Evolutionary conservation across 768 basidiomycete species (phyloP), one percentile per base, ranked within the genome.

Genomic region (Termitomyces sp.): DNA sequence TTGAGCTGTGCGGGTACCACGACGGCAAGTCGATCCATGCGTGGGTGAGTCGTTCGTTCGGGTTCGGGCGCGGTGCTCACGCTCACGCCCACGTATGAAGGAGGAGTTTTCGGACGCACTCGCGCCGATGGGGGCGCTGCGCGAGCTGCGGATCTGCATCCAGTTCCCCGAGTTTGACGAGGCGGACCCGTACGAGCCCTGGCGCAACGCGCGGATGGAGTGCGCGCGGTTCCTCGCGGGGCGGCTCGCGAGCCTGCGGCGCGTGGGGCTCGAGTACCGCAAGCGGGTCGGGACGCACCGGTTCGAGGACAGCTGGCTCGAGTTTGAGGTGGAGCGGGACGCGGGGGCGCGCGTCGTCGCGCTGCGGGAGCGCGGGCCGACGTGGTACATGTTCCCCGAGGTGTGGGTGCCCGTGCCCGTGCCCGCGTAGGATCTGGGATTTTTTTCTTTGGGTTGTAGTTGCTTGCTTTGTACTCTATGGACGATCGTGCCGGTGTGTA

Each of bases 331-430:
- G 22, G 66, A 68, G 29, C 65, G 74, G 31, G 58, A 57, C 16
- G 54, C 57, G 1, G 57, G 56, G n/a, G 55, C 41, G 36, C 42
- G 55, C 3, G 60, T 54, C 31, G 55, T 72, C 29, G 57, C 48
- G 47, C 53, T 78, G n/a, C 49, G 55, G 18, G 72, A 77, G 60
- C 52, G 72, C 24, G 63, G 59, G 2, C 63, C 68, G 48, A 69
- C 68, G 28, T 78, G 76, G 76, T 77, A 77, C 47, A 72, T 69
- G 6, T 76, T 76, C 61, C 77, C 77, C 13, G 75, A 76, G 60
- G 71, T 77, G 29, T 78, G 75, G 75, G 26, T 51, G 15, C 65
- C 65, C 2, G 66, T 67, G 0, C 26, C 49, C n/a, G 37, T 37
- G 41, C 42, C n/a, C n/a, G n/a, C n/a, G n/a, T n/a, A n/a, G n/a